A percentile compares a stretch with the other conserved stretches of the same genome.
Conservation (phyloP, 2,329 filamentous ascomycete species). For the Pseudogymnoascus sp. region DNA sequence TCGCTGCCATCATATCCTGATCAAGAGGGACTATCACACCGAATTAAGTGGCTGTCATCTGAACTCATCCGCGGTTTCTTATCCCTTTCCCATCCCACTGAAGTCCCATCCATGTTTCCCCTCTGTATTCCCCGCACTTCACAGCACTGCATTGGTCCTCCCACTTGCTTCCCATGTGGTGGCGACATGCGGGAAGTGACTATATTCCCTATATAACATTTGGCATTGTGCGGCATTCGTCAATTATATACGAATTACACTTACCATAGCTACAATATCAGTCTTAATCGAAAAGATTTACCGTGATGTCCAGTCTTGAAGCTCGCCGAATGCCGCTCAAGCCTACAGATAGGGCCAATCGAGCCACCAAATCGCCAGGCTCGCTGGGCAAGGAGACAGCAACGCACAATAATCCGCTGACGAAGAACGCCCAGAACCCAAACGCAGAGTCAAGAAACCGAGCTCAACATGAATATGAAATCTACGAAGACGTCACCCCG, state of each 20-base stretch:
- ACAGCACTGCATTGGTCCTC: background rate
- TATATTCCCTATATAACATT: background rate
- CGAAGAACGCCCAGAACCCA: background rate
- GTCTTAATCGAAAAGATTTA: background rate
- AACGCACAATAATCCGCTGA: background rate
- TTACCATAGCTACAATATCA: background rate
- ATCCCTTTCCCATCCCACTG: no score
- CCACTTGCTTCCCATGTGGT: background rate
- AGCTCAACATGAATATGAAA: background rate
- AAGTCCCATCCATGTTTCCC: no score
- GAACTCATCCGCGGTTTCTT: no score
- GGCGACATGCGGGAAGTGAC: background rate
- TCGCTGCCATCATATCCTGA: no score
- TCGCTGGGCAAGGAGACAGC: background rate
- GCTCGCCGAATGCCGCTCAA: background rate
- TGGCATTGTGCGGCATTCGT: background rate
- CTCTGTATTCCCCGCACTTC: no score
- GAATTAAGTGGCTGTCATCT: no score
- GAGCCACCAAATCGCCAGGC: background rate
- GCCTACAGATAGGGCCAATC: background rate
- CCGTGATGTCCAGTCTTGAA: background rate
- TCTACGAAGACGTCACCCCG: background rate
- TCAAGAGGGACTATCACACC: no score
- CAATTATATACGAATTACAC: background rate
- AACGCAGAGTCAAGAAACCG: background rate